Evolutionary conservation across 148 eudicot genomes (phyloP), one percentile per base, ranked within the genome.

Genomic region (Polygonum aviculare): DNA sequence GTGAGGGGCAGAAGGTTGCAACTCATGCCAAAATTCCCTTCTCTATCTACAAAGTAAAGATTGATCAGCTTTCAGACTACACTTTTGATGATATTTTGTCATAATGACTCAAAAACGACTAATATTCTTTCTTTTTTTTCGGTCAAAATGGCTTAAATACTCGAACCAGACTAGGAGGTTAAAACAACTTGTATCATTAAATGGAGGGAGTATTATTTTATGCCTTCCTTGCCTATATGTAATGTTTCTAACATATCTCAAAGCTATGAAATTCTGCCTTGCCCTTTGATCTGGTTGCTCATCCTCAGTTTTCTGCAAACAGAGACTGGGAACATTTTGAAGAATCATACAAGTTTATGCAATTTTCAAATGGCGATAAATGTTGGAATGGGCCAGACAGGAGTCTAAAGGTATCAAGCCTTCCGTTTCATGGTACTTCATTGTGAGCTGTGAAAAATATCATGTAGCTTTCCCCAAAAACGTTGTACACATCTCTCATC

Each of bases 341-440:
- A 73, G 97, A 95, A 54, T 86, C 94, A 0, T 92, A 92, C 91
- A 87, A 85, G 81, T 47, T 59, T 73, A 92, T 95, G 94, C 81
- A 81, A 63, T 95, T 95, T 79, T 82, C 93, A 73, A 89, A 80
- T 75, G 98, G 98, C 74, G 98, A 95, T 80, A 90, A 83, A 81
- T 95, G 98, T 86, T 95, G 98, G 98, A 95, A 92, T 80, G 98
- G 98, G 49, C 98, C 98, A 57, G 94, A 95, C 78, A 90, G 98
- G 83, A 95, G 98, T 84, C 49, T 92, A 73, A 95, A 89, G 91
- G 98, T 92, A 82, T 6, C 1, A 6, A 44, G 36, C 19, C 14
- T 16, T 57, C 59, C 10, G 18, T 54, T 31, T 57, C 69, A n/a
- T 57, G 62, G 33, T 73, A 21, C 36, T 41, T 75, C 5, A 70